phyloP scores from a whole-genome alignment of 139 green algal genomes.

The Chlamydomonas urium region DNA sequence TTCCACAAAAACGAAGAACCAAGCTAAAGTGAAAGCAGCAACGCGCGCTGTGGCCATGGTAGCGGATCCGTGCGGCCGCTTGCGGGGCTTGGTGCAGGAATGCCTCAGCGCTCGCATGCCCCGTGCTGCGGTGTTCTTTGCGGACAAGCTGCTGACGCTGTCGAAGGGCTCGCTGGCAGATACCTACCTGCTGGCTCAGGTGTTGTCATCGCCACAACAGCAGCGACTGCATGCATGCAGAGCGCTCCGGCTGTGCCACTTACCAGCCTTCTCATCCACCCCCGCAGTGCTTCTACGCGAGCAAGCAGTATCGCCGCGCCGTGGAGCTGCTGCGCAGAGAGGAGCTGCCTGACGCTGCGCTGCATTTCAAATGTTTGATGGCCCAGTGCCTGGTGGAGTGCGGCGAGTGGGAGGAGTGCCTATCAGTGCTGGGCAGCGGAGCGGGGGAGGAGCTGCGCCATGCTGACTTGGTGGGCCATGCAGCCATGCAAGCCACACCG shows the following conservation, averaged over 20 bases:
- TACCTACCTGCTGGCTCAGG: constrained; percentile 75
- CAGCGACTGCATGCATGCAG: too few relatives aligned
- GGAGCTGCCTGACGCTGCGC: constrained; percentile 12
- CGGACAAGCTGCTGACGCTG: constrained; percentile 90
- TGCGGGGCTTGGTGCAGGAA: constrained; percentile 78
- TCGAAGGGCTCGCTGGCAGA: constrained; percentile 56
- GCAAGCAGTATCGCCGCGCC: constrained; percentile 68
- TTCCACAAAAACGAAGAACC: too few relatives aligned
- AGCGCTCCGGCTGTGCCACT: too few relatives aligned
- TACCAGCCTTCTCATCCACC: not conserved
- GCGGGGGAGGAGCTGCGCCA: constrained; percentile 45
- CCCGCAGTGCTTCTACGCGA: constrained; percentile 69
- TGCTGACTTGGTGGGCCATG: too few relatives aligned
- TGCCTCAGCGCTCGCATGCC: constrained; percentile 88
- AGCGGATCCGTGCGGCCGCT: constrained; percentile 19
- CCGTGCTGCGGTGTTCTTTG: constrained; percentile 85
- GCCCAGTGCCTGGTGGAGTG: constrained; percentile 72
- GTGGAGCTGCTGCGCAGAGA: constrained; percentile 55
- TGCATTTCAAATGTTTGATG: constrained; percentile 67
- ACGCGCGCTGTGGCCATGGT: too few relatives aligned
- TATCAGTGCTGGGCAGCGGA: constrained; percentile 68
- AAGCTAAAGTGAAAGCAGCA: too few relatives aligned
- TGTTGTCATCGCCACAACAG: too few relatives aligned
- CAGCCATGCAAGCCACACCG: too few relatives aligned
- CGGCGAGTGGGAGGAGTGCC: constrained; percentile 86